phyloP scores from a whole-genome alignment of 805 yeast genomes.

The Teunomyces kruisii region DNA sequence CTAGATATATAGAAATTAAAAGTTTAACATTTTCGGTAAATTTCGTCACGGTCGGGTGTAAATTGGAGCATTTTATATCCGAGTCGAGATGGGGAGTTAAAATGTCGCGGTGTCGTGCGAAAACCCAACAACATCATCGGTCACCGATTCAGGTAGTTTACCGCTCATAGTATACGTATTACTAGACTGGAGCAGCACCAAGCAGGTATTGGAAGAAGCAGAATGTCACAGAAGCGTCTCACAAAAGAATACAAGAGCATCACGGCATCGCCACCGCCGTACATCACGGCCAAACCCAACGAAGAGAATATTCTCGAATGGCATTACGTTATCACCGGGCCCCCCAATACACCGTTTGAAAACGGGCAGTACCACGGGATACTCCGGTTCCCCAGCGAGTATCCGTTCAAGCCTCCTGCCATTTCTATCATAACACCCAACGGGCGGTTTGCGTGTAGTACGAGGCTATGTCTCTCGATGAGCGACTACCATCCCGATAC shows the following conservation, averaged over 20 bases:
- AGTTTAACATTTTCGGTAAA: no score
- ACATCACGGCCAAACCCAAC: slow-evolving; percentile 77
- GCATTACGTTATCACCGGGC: slow-evolving; percentile 92
- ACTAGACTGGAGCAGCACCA: neutral
- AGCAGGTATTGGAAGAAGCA: neutral
- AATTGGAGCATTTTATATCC: neutral
- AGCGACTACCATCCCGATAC: slow-evolving; percentile 92
- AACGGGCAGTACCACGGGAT: slow-evolving; percentile 90
- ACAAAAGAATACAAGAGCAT: slow-evolving; percentile 81
- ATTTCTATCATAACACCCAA: slow-evolving; percentile 88
- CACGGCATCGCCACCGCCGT: slow-evolving; percentile 81
- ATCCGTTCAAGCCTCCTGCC: slow-evolving; percentile 90
- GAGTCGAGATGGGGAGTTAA: neutral
- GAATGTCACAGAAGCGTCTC: slow-evolving; percentile 45
- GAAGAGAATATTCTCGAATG: slow-evolving; percentile 88
- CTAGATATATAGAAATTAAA: no score
- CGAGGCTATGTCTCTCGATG: slow-evolving; percentile 85
- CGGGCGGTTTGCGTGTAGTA: slow-evolving; percentile 80
- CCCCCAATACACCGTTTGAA: slow-evolving; percentile 83
- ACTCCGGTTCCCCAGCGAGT: slow-evolving; percentile 77
- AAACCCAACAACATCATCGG: neutral
- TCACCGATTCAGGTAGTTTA: neutral
- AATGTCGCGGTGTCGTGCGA: neutral
- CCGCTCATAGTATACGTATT: no score
- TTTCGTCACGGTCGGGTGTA: neutral